phyloP scores from a whole-genome alignment of 805 yeast species.

The Lipomyces chichibuensis region DNA sequence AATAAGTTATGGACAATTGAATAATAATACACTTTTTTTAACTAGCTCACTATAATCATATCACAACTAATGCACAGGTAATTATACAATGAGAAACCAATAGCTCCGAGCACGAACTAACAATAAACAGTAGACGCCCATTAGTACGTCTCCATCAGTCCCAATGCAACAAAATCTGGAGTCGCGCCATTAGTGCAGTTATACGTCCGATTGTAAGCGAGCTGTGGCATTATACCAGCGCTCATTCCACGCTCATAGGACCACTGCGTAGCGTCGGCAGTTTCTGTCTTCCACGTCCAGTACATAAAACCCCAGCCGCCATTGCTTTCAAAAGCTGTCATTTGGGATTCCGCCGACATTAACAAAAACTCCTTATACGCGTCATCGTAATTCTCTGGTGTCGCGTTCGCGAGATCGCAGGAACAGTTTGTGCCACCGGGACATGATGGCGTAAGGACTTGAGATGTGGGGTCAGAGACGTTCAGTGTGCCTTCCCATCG shows the following conservation, averaged over 20 bases:
- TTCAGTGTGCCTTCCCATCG: constrained; percentile 66
- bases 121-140: no score
- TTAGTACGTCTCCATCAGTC: constrained; percentile 41
- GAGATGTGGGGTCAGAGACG: constrained; percentile 39
- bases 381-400: constrained; percentile 56
- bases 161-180: constrained; percentile 40
- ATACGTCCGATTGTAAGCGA: constrained; percentile 39
- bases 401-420: constrained; percentile 47
- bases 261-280: constrained; percentile 42
- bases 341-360: constrained; percentile 75
- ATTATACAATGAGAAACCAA: no score
- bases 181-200: constrained; percentile 35
- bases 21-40: no score
- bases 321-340: constrained; percentile 70
- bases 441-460: constrained; percentile 39
- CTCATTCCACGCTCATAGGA: constrained; percentile 41
- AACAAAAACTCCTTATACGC: constrained; percentile 60
- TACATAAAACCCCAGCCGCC: constrained; percentile 74
- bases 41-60: no score
- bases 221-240: constrained; percentile 41
- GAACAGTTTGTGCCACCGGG: constrained; percentile 58
- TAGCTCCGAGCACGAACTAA: no score
- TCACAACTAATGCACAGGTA: no score
- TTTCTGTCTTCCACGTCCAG: constrained; percentile 89
- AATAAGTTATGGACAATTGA: no score